Evolutionary conservation across 306 rosid genomes (phyloP).

Genomic region (Comarum palustre): DNA sequence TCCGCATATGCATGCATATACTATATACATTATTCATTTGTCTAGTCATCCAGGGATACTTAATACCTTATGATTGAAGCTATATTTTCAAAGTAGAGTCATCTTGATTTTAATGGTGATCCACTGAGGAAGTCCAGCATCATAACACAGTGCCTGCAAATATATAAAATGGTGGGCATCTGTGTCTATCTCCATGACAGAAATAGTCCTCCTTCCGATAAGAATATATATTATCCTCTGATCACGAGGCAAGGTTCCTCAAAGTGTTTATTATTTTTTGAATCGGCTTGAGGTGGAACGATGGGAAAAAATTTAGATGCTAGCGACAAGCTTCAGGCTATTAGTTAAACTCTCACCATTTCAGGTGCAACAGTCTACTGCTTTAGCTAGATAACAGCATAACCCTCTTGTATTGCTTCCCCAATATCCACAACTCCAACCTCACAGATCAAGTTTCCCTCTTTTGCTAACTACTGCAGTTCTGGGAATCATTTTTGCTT

Average conservation of each 20-base stretch:
- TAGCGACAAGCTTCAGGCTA: too few species aligned
- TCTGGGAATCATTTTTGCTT: too few species aligned
- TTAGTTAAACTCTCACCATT: background rate
- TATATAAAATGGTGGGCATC: background rate
- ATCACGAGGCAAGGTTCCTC: background rate
- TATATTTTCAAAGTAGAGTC: background rate
- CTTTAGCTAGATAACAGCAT: too few species aligned
- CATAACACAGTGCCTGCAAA: background rate
- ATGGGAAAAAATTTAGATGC: too few species aligned
- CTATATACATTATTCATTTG: background rate
- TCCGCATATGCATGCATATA: constrained; percentile 7
- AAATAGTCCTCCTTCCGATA: constrained; percentile 8
- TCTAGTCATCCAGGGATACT: background rate
- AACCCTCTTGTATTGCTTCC: too few species aligned
- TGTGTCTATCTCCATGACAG: background rate
- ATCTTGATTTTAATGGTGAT: background rate
- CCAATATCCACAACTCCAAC: too few species aligned
- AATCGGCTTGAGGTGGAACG: too few species aligned
- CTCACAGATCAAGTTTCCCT: too few species aligned
- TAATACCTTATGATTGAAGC: background rate
- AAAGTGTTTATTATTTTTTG: background rate
- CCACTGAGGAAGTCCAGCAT: background rate
- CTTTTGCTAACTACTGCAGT: too few species aligned
- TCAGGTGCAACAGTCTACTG: background rate
- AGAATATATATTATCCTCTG: background rate